Percentiles rank a stretch among this genome's conserved stretches.
phyloP scores from a whole-genome alignment of 768 basidiomycete species.

The Boletus bicolor region DNA sequence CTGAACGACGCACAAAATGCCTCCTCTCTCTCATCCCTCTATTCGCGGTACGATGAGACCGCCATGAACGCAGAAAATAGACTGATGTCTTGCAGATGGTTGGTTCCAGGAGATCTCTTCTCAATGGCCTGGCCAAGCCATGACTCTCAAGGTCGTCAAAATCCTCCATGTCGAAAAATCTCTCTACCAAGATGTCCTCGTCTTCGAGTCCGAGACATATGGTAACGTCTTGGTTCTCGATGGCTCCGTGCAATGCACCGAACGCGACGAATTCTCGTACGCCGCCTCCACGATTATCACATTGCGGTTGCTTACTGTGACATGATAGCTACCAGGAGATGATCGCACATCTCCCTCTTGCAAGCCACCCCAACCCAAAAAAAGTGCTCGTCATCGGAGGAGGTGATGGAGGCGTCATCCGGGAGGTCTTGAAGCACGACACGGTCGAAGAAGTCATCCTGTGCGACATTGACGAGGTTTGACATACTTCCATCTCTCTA shows the following conservation, averaged over 20 bases:
- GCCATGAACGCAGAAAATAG: conserved; percentile 2
- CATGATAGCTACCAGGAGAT: conserved; percentile 91
- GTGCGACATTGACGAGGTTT: conserved; percentile 95
- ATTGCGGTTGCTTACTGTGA: background rate
- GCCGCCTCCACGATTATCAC: conserved; percentile 30
- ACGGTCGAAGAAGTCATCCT: conserved; percentile 89
- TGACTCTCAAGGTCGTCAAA: conserved; percentile 94
- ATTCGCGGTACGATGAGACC: conserved; percentile 41
- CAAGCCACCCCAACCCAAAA: conserved; percentile 94
- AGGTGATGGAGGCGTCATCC: conserved; percentile 96
- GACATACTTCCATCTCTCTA: background rate
- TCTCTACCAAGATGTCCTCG: conserved; percentile 93
- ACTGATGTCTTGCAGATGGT: conserved; percentile 54
- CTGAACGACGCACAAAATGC: conserved; percentile 36
- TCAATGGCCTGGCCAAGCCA: conserved; percentile 97
- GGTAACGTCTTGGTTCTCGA: conserved; percentile 97
- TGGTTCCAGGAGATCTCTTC: conserved; percentile 95
- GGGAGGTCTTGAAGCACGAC: conserved; percentile 94
- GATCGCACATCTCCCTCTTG: conserved; percentile 96
- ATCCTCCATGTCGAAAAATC: conserved; percentile 94
- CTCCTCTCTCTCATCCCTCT: conserved; percentile 55
- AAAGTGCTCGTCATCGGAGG: conserved; percentile 97
- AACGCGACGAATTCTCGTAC: conserved; percentile 97
- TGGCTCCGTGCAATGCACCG: conserved; percentile 94
- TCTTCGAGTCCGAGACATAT: conserved; percentile 93